Evolutionary conservation across 495 filamentous ascomycete species (phyloP).

Genomic region (Annulohypoxylon nitens): DNA sequence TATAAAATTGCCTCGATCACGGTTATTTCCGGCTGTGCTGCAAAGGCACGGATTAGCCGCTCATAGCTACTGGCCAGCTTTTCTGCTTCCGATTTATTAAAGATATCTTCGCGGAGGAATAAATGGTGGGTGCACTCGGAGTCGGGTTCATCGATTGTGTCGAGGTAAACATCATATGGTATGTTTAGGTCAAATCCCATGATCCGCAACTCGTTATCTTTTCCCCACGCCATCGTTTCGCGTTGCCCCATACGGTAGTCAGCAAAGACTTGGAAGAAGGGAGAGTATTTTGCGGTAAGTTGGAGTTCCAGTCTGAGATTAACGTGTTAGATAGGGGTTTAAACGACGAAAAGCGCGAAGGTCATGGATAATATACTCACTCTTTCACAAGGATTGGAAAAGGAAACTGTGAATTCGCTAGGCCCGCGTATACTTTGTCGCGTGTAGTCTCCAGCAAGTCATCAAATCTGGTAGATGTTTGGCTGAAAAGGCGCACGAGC

Average conservation of each 20-base stretch:
- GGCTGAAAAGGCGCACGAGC: constrained; percentile 53
- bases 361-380: background rate
- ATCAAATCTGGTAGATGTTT: constrained; percentile 20
- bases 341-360: background rate
- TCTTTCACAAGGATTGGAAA: background rate
- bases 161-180: background rate
- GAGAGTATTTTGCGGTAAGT: constrained; percentile 25
- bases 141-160: background rate
- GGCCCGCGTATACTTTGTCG: constrained; percentile 24
- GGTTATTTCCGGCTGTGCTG: too few relatives aligned
- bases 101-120: too few relatives aligned
- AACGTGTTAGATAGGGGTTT: too few relatives aligned
- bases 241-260: constrained; percentile 50
- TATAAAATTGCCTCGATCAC: too few relatives aligned
- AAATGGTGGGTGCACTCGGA: too few relatives aligned
- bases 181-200: background rate
- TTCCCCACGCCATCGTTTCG: background rate
- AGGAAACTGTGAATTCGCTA: constrained; percentile 38
- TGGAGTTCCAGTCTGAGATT: background rate
- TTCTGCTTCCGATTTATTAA: too few relatives aligned
- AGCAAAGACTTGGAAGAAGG: constrained; percentile 56
- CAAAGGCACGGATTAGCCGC: too few relatives aligned
- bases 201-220: background rate
- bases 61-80: too few relatives aligned
- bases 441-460: constrained; percentile 26